Evolutionary conservation across 2,329 filamentous ascomycete species (phyloP).

Genomic region (Diaporthe ilicicola): DNA sequence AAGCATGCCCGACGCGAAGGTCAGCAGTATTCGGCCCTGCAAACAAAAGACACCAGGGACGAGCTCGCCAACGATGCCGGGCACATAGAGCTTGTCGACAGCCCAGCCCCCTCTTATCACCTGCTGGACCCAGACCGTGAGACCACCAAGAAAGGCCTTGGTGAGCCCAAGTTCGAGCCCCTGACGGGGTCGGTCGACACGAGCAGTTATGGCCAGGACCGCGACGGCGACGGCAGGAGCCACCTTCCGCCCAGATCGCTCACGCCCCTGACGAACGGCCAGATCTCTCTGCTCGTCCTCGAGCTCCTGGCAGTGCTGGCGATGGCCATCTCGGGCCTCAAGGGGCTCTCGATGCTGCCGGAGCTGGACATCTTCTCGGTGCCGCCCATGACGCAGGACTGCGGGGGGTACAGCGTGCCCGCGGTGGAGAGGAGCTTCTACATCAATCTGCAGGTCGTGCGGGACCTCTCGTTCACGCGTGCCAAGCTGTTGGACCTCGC

Average conservation of each 20-base stretch:
- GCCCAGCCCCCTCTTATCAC: not conserved
- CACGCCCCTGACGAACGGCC: not conserved
- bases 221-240: not conserved
- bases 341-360: not conserved
- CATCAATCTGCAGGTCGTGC: conserved; percentile 15
- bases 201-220: not conserved
- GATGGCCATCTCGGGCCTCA: not conserved
- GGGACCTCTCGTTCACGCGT: conserved; percentile 11
- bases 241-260: not conserved
- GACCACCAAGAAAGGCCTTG: not conserved
- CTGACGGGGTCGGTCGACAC: not conserved
- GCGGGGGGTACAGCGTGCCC: conserved; percentile 13
- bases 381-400: conserved; percentile 19
- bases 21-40: not conserved
- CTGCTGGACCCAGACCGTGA: not conserved
- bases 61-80: not conserved
- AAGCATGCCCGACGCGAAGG: not conserved
- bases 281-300: not conserved
- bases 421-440: conserved; percentile 21
- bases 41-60: not conserved
- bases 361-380: not conserved
- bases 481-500: conserved; percentile 21
- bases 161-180: not conserved
- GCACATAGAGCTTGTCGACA: not conserved
- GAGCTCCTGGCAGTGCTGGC: conserved; percentile 1